Evolutionary conservation across 495 filamentous ascomycete species (phyloP).

Genomic region (Penicillium steckii): DNA sequence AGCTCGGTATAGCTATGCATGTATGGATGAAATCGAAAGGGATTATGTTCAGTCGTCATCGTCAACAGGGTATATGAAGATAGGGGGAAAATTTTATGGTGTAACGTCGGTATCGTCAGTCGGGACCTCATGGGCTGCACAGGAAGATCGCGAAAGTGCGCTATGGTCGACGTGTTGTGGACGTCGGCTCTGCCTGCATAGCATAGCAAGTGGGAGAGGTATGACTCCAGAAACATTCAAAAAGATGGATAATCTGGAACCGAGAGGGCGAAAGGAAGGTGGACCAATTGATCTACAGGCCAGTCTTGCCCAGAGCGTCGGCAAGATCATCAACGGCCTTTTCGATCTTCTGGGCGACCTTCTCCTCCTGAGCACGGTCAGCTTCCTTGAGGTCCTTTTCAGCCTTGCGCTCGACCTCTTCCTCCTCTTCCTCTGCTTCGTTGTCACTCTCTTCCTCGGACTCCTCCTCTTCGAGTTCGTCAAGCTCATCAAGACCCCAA

Average conservation of each 20-base stretch:
- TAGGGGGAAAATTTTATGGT: slow-evolving; percentile 16
- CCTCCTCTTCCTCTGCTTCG: slow-evolving; percentile 48
- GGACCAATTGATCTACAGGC: slow-evolving; percentile 19
- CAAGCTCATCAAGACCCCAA: slow-evolving; percentile 84
- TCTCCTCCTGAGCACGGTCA: slow-evolving; percentile 70
- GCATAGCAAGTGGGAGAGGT: neutral
- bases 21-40: slow-evolving; percentile 15
- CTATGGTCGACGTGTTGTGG: neutral
- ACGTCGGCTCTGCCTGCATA: neutral
- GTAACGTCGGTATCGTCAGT: slow-evolving; percentile 22
- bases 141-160: neutral
- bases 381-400: slow-evolving; percentile 63
- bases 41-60: slow-evolving; percentile 33
- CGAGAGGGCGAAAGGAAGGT: neutral
- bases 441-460: slow-evolving; percentile 51
- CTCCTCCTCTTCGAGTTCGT: slow-evolving; percentile 74
- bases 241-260: neutral
- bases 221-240: neutral
- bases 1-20: slow-evolving; percentile 23
- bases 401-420: slow-evolving; percentile 58
- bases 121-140: slow-evolving; percentile 12
- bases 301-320: slow-evolving; percentile 67
- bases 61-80: slow-evolving; percentile 28
- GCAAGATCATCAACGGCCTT: slow-evolving; percentile 79
- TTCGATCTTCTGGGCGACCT: slow-evolving; percentile 70